Base-by-base conservation (phyloP, 306 rosid species). In the Hylodesmum podocarpum region DNA sequence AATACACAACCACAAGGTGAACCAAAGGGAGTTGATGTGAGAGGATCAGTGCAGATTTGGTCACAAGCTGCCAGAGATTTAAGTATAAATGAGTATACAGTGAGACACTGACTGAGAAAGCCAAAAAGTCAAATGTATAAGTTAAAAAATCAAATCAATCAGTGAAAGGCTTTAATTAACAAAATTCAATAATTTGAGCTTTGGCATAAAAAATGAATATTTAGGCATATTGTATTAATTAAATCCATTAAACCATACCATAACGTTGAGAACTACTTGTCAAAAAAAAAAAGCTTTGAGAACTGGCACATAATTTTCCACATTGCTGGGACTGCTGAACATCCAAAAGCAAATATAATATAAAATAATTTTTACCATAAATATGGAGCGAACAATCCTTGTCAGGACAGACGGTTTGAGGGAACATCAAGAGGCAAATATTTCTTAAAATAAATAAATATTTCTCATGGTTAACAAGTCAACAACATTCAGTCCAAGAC, bases 1-100 rank as follows among this genome's bases (percentile, higher is more conserved):
- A 88, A 87, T 63, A 96, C 99, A 53, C 99, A 96, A 13, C 99
- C 99, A 86, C 99, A 96, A 76, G 99, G 99, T 66, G 99, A 89
- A 72, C 97, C 98, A 88, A 87, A 91, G 55, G 98, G 96, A 47
- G 99, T 87, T 49, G 92, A 82, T 43, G 97, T 91, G 68, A 96
- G 96, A 0, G 99, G 99, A 29, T 96, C 99, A 61, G 76, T 72
- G 39, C 99, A 96, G 53, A 81, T 80, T 92, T 92, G 98, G 85
- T 85, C 97, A 76, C 99, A 96, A 74, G 85, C 98, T 90, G 93
- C 83, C 64, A 80, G 43, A 57, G 64, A 18, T 70, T 76, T 29
- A 83, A 78, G 68, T 89, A 50, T 79, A 80, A 85, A 87, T 87
- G 78, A 73, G 68, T 58, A 72, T 83, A 77, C 82, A 76, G 85